These are phyloP conservation scores for Thraustochytrium striatum DNA, from an alignment of 352 stramenopile genomes.

Conservation along the genomic window DNA sequence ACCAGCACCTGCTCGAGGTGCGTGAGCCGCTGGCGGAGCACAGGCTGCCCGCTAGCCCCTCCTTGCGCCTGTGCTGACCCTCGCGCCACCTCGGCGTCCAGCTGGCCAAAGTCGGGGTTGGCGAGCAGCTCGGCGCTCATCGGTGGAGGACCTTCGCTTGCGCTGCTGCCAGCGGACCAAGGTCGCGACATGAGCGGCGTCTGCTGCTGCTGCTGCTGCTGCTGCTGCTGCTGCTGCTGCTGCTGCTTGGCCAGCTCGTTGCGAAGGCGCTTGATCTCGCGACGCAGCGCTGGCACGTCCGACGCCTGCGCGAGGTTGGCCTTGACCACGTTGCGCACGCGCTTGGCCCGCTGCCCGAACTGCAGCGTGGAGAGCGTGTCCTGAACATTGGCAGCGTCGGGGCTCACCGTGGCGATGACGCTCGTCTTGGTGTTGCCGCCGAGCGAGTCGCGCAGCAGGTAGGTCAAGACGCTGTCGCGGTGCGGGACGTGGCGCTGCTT, in stretches of 20 bases:
- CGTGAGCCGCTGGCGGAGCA: too few species aligned
- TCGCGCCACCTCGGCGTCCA: too few species aligned
- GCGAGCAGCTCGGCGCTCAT: too few species aligned
- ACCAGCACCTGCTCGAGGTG: too few species aligned
- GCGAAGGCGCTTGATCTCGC: conserved; percentile 10
- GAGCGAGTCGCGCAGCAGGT: conserved; percentile 79
- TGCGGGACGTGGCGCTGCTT: conserved; percentile 52
- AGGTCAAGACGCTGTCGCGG: conserved; percentile 68
- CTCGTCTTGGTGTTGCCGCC: conserved; percentile 80
- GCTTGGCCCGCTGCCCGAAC: conserved; percentile 79
- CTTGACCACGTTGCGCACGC: conserved; percentile 83
- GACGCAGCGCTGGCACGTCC: neutral
- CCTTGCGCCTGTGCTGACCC: too few species aligned
- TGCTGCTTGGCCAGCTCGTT: conserved; percentile 4
- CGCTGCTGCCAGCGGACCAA: too few species aligned
- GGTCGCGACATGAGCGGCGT: too few species aligned
- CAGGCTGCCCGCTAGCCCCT: too few species aligned
- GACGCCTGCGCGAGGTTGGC: conserved; percentile 66
- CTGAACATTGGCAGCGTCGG: conserved; percentile 67
- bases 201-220: too few species aligned
- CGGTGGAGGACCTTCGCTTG: too few species aligned
- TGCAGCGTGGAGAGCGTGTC: conserved; percentile 82
- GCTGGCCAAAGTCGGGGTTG: too few species aligned
- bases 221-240: too few species aligned
- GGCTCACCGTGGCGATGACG: conserved; percentile 83